Evolutionary conservation across 208 protist genomes (phyloP).

Genomic region (Trypanosoma cruzi): DNA sequence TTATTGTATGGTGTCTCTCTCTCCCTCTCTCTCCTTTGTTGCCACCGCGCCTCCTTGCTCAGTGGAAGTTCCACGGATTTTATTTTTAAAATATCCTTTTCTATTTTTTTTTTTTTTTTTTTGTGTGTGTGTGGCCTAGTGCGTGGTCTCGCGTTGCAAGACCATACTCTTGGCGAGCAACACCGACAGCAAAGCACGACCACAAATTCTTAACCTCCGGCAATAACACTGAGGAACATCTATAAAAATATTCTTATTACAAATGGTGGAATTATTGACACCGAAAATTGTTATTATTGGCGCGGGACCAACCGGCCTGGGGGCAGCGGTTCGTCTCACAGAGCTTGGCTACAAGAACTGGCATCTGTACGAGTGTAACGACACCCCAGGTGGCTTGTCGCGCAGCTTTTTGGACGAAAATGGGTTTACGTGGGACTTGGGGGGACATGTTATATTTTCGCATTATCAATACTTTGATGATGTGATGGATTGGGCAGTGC

Average conservation of each 20-base stretch:
- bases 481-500: slow-evolving; percentile 57
- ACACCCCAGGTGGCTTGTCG: slow-evolving; percentile 58
- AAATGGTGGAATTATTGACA: background rate
- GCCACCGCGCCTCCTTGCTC: background rate
- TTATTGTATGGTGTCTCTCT: background rate
- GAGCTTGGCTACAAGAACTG: slow-evolving; percentile 56
- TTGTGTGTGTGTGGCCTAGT: background rate
- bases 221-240: background rate
- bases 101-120: background rate
- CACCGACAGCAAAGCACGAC: too few species aligned
- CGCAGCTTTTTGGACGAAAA: slow-evolving; percentile 48
- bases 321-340: slow-evolving; percentile 59
- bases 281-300: slow-evolving; percentile 63
- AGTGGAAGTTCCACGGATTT: background rate
- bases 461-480: slow-evolving; percentile 88
- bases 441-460: slow-evolving; percentile 84
- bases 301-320: slow-evolving; percentile 64
- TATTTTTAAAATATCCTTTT: background rate
- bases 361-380: slow-evolving; percentile 51
- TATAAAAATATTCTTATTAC: slow-evolving; percentile 6
- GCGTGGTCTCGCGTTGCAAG: background rate
- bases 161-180: background rate
- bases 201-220: background rate
- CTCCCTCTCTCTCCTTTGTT: background rate
- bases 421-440: slow-evolving; percentile 81